Percentiles rank a stretch among this genome's conserved stretches.
Conservation (phyloP, 1,139 yeast species). For the Zygosaccharomyces pseudobailii region DNA sequence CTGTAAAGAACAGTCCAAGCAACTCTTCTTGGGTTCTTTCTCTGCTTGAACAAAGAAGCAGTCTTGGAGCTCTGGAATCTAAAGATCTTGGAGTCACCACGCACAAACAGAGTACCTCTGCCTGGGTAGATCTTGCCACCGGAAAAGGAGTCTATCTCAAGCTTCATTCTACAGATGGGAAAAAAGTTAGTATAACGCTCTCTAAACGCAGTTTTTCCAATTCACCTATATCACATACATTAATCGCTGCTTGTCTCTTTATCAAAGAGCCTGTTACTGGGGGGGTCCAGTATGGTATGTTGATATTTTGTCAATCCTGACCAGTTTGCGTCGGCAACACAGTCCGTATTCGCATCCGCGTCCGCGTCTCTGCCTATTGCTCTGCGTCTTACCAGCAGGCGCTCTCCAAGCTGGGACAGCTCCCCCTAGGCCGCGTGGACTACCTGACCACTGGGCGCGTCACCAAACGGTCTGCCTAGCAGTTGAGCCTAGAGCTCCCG, state of each 20-base stretch:
- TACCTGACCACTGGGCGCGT: not conserved
- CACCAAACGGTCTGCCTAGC: not conserved
- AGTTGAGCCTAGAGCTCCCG: not conserved
- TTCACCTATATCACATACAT: not conserved
- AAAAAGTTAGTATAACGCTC: not conserved
- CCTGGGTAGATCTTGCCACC: slow-evolving; percentile 99
- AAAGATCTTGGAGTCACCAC: slow-evolving; percentile 99
- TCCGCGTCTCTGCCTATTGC: not conserved
- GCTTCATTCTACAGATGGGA: slow-evolving; percentile 64
- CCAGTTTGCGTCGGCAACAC: not conserved
- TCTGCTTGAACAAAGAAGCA: slow-evolving; percentile 97
- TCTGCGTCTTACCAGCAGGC: not conserved
- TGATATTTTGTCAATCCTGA: slow-evolving; percentile 8
- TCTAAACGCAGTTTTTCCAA: not conserved
- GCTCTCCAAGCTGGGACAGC: not conserved
- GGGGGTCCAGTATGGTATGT: slow-evolving; percentile 8
- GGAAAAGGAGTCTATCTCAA: slow-evolving; percentile 99
- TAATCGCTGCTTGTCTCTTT: not conserved
- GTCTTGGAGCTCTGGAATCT: slow-evolving; percentile 98
- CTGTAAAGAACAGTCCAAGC: slow-evolving; percentile 99
- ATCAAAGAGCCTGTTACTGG: not conserved
- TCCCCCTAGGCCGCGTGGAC: not conserved
- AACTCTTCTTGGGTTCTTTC: slow-evolving; percentile 99
- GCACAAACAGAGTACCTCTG: slow-evolving; percentile 98
- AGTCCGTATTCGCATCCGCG: not conserved